These are phyloP conservation scores for Talaromyces borbonicus DNA, from an alignment of 495 filamentous ascomycete species.

Conservation along the genomic window DNA sequence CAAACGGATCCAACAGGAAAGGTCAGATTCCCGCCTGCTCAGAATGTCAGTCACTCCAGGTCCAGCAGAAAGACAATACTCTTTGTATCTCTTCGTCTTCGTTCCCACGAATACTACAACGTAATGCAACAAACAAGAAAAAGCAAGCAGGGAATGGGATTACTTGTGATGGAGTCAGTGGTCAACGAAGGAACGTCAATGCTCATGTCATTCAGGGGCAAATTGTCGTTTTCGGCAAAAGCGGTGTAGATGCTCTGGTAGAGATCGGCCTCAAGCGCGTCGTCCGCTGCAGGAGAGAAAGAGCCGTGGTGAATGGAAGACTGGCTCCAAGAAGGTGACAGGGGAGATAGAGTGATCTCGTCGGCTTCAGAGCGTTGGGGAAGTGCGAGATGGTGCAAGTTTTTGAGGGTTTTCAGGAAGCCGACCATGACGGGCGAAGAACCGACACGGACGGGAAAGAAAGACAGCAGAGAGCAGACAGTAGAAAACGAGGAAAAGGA, in stretches of 20 bases:
- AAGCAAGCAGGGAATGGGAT: neutral
- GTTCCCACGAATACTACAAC: neutral
- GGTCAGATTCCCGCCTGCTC: neutral
- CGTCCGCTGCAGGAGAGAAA: neutral
- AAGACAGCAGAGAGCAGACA: neutral
- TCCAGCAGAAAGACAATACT: no score
- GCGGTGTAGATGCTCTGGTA: neutral
- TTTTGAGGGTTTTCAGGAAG: neutral
- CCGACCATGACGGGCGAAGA: constrained; percentile 3
- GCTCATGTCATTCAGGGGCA: neutral
- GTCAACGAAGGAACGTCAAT: neutral
- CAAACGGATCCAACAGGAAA: no score
- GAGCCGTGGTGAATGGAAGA: neutral
- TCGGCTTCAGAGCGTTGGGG: neutral
- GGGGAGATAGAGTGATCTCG: neutral
- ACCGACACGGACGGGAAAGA: neutral
- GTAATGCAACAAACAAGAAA: neutral
- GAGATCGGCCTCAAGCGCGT: neutral
- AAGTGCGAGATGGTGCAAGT: neutral
- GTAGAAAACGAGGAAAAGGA: no score
- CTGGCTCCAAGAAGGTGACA: neutral
- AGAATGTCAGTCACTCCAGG: neutral
- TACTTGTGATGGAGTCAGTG: neutral
- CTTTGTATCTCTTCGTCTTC: no score
- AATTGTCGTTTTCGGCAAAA: neutral